Evolutionary conservation across 805 yeast species (phyloP).

Genomic region (Wickerhamomyces canadensis): DNA sequence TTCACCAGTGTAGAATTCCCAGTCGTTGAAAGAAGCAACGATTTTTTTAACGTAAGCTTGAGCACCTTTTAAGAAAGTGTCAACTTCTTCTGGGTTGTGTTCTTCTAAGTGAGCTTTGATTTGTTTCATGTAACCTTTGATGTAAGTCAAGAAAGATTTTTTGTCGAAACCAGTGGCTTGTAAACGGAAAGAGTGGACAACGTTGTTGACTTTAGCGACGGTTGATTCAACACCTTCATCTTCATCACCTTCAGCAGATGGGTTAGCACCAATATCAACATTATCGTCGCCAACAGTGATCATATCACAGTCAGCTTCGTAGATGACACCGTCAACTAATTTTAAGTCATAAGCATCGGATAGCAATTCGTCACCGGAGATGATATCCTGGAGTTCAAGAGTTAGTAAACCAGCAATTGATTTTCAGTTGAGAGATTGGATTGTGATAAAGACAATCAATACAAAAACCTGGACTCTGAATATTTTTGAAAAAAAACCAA

Average conservation of each 20-base stretch:
- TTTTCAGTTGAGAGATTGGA: too few relatives aligned
- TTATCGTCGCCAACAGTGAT: constrained; percentile 86
- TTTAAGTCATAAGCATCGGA: constrained; percentile 94
- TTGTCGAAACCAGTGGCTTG: constrained; percentile 95
- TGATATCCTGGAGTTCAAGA: constrained; percentile 57
- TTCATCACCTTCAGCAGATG: constrained; percentile 93
- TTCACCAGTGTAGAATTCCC: constrained; percentile 99
- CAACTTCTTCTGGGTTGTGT: constrained; percentile 80
- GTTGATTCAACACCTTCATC: constrained; percentile 77
- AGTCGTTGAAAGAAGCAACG: constrained; percentile 92
- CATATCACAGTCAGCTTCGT: constrained; percentile 96
- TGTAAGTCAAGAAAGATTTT: constrained; percentile 94
- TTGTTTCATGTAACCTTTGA: constrained; percentile 98
- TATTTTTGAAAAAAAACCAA: background rate
- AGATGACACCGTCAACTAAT: constrained; percentile 84
- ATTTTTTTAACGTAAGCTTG: constrained; percentile 94
- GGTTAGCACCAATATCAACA: constrained; percentile 98
- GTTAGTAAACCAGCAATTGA: constrained; percentile 4
- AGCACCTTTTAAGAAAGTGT: constrained; percentile 96
- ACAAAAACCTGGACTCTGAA: too few relatives aligned
- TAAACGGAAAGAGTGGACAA: constrained; percentile 97
- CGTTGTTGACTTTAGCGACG: constrained; percentile 92
- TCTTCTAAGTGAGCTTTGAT: constrained; percentile 90
- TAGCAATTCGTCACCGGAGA: constrained; percentile 92
- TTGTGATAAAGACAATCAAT: background rate